Base-by-base conservation (phyloP, 257 asterid species). In the Capsicum pubescens region DNA sequence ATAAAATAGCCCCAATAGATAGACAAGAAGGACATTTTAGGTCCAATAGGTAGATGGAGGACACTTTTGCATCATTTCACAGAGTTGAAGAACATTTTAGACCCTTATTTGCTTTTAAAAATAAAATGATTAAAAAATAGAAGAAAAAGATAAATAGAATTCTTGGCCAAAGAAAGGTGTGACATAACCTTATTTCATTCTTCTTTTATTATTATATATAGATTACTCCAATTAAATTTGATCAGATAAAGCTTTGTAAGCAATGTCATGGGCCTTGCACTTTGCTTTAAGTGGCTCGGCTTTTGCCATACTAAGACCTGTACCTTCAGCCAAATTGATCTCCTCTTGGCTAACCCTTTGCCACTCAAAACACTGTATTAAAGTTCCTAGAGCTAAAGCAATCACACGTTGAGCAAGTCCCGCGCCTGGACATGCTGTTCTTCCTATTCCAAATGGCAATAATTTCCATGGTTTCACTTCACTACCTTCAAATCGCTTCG, bases 371-470 rank as follows among this genome's bases (percentile, higher is more conserved):
- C 32, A 46, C 58, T 79, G 88, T 19, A 86, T 78, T n/a, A 86
- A 48, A 52, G 88, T 76, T 57, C 82, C 88, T 58, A 86, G 57
- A 3, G 68, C 26, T 66, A 86, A 58, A 15, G 82, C 84, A 4
- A 83, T 21, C 15, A 86, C 52, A 44, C 84, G 83, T 56, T 58
- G 84, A 3, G 78, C 81, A 16, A 82, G 80, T 19, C 84, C 82
- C 11, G 48, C 64, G 13, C 86, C 88, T 13, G 88, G 88, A 54
- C 88, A 83, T 39, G 86, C 79, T 66, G 82, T 86, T 39, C 88
- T 83, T 26, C 88, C 84, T 83, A 86, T 77, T 5, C 88, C 88
- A 36, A 86, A 86, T 42, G 88, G 82, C 68, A 86, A 5, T 35
- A 86, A 32, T 42, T 67, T 78, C 9, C 81, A 56, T 0, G 78